phyloP scores from a whole-genome alignment of 306 rosid species.

The Leucaena leucocephala region DNA sequence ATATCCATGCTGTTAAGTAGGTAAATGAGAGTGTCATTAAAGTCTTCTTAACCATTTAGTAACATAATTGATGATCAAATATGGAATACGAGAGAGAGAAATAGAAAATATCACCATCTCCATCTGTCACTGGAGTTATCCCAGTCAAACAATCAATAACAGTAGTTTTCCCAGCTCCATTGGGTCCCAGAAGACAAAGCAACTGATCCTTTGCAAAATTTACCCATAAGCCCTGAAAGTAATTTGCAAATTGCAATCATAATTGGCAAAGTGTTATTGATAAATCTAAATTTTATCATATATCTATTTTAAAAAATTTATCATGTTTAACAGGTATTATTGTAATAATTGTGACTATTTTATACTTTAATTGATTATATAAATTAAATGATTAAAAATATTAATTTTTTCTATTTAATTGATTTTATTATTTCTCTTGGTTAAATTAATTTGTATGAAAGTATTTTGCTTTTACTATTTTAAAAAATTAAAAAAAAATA shows the following conservation, averaged over 20 bases:
- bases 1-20: conserved; percentile 64
- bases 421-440: no score
- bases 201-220: conserved; percentile 81
- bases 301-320: no score
- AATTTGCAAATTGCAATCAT: conserved; percentile 27
- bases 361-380: no score
- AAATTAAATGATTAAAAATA: no score
- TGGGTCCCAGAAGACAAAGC: conserved; percentile 92
- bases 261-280: no score
- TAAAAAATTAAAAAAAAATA: no score
- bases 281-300: no score
- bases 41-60: conserved; percentile 18
- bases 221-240: conserved; percentile 81
- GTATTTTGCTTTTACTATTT: no score
- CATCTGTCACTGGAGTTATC: conserved; percentile 76
- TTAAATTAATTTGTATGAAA: no score
- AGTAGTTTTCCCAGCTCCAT: conserved; percentile 95
- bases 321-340: no score
- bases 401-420: no score
- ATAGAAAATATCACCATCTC: conserved; percentile 65
- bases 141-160: conserved; percentile 86
- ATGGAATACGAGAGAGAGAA: not conserved
- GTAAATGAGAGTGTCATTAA: conserved; percentile 29
- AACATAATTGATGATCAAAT: conserved; percentile 17
- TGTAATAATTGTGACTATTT: no score